A percentile compares a stretch with the other conserved stretches of the same genome.
Evolutionary conservation across 768 basidiomycete genomes (phyloP).

Genomic region (Lactarius pseudohatsudake): DNA sequence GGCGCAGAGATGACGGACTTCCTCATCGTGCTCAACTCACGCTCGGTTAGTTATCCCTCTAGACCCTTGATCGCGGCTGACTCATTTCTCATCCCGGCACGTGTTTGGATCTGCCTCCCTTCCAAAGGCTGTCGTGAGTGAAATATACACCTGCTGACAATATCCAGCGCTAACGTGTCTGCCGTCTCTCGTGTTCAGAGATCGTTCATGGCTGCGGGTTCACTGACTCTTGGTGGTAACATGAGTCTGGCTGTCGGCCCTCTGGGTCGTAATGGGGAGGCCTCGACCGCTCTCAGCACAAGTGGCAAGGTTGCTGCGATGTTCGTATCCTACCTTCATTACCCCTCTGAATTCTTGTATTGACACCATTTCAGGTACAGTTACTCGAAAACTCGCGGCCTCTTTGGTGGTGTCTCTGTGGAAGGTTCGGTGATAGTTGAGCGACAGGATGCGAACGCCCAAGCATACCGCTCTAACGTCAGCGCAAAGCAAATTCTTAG

Average conservation of each 20-base stretch:
- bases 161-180: constrained; percentile 2
- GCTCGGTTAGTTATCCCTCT: constrained; percentile 51
- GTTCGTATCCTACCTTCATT: constrained; percentile 42
- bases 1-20: constrained; percentile 92
- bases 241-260: constrained; percentile 89
- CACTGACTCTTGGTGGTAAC: constrained; percentile 87
- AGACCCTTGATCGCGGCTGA: constrained; percentile 16
- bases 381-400: constrained; percentile 88
- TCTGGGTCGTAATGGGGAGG: constrained; percentile 94
- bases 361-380: constrained; percentile 59
- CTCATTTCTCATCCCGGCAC: background rate
- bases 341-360: background rate
- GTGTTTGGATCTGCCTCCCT: background rate
- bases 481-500: constrained; percentile 78
- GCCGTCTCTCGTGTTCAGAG: constrained; percentile 39
- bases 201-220: constrained; percentile 95
- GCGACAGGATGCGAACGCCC: constrained; percentile 86
- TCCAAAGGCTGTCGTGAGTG: constrained; percentile 63
- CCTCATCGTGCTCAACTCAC: constrained; percentile 82
- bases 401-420: constrained; percentile 89
- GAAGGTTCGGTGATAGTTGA: constrained; percentile 93
- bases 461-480: constrained; percentile 76
- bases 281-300: constrained; percentile 75
- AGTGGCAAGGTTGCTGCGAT: constrained; percentile 91
- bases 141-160: background rate